Evolutionary conservation across 345 rosid species (phyloP), one percentile per base, ranked within the genome.

Genomic region (Isatis tinctoria): DNA sequence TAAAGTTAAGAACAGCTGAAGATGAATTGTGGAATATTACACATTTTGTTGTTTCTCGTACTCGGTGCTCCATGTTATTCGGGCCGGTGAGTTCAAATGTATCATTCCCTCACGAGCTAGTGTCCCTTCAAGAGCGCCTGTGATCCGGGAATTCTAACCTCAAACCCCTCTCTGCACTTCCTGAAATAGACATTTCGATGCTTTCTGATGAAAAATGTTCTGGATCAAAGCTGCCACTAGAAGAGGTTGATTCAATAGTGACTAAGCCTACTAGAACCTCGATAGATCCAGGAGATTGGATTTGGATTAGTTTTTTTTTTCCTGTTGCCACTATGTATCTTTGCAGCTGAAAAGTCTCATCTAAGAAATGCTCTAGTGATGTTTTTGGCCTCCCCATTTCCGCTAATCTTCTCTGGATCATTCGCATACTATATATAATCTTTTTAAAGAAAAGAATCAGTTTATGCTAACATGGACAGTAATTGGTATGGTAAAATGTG

Each of bases 101-200:
- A 73, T 83, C 82, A 95, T 95, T 37, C 97, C 99, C 13, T 95
- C 91, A 35, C 96, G 85, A 73, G 99, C 97, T 51, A 95, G 62
- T 22, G 97, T 88, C 3, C 97, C 97, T 72, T 82, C 97, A 58
- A 95, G 86, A 61, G 92, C 97, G 48, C 97, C 99, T 1, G 90
- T 92, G 44, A 83, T 85, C 74, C 93, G 80, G 41, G 97, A 84
- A 92, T 95, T 52, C 94, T 86, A 70, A 95, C 92, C 79, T 90
- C 97, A 14, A 92, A 85, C 40, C 40, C 97, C 97, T 69, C 97
- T 85, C 37, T 95, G 99, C 67, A 95, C 86, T 67, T 95, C 97
- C 68, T 85, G 91, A 61, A 90, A 88, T 40, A 92, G 78, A 48
- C 78, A 69, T 82, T 82, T 76, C 85, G 11, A 90, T 57, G 51